Evolutionary conservation across 257 asterid genomes (phyloP).

Genomic region (Solanum neorickii): DNA sequence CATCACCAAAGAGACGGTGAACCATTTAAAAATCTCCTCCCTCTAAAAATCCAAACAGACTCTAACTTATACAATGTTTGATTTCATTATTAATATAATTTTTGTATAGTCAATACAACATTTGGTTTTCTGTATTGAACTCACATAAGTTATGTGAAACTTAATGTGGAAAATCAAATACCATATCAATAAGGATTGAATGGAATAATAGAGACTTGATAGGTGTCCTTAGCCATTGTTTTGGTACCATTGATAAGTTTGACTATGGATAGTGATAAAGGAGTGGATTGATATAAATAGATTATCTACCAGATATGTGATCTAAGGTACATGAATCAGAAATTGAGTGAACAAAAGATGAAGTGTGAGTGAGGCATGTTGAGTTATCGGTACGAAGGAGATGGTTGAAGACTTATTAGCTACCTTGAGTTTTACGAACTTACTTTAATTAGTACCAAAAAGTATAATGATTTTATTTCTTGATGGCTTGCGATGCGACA

Average conservation of each 20-base stretch:
- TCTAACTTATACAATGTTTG: not conserved
- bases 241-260: not conserved
- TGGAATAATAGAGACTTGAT: not conserved
- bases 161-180: not conserved
- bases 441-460: not conserved
- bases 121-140: not conserved
- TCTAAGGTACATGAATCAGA: not conserved
- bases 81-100: not conserved
- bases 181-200: not conserved
- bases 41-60: not conserved
- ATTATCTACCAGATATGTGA: not conserved
- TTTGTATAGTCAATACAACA: not conserved
- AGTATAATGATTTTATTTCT: not conserved
- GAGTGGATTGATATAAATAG: not conserved
- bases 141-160: not conserved
- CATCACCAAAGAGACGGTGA: not conserved
- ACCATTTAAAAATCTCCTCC: not conserved
- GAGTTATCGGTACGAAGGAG: not conserved
- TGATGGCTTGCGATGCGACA: not conserved
- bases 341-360: not conserved
- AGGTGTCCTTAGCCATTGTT: not conserved
- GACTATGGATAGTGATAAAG: not conserved
- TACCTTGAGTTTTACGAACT: not conserved
- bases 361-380: not conserved
- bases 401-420: not conserved